Base-by-base conservation (phyloP, 495 filamentous ascomycete genomes). In the Ascobolus immersus region DNA sequence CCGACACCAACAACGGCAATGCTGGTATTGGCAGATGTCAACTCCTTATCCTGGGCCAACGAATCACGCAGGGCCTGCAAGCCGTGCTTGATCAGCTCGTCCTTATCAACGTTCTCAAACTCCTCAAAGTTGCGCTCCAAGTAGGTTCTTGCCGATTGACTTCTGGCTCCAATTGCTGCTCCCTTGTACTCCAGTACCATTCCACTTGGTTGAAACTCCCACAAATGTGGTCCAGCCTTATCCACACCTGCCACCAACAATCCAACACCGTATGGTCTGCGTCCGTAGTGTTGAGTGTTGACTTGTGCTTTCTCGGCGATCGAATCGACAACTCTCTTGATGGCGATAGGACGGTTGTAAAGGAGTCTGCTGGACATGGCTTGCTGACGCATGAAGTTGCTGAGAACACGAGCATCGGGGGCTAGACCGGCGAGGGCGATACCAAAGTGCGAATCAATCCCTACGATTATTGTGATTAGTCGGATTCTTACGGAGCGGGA, bases 321-420 rank as follows among this genome's bases (percentile, higher is more conserved):
- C 53, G 80, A 71, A 15, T 65, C 60, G 33, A 91, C 80, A 43
- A 93, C 76, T 20, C 75, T 73, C 50, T 78, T 69, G 51, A 94
- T 59, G 11, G 76, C 77, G 45, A 96, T 81, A 36, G 80, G 69
- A 32, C 86, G 84, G 56, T 73, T 81, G 65, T 90, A 94, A 36
- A 81, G 89, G 49, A 96, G 75, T 49, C 79, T 79, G 37, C 79
- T 80, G 51, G 78, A 75, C 45, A 96, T 79, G 33, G 77, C 89
- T 58, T 94, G 86, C 57, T 90, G 79, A 61, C 93, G 93, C 86
- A 96, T 93, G 65, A 91, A 94, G 68, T 94, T 94, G 61, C 82
- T 92, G 47, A 96, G 81, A 48, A 96, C 86, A 44, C 86, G 82
- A 52, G 86, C 89, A 59, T 96, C 86, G 41, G 86, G 92, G 35